A percentile compares a stretch with the other conserved stretches of the same genome.
phyloP scores from a whole-genome alignment of 352 stramenopile genomes.

The Aphanomyces stellatus region DNA sequence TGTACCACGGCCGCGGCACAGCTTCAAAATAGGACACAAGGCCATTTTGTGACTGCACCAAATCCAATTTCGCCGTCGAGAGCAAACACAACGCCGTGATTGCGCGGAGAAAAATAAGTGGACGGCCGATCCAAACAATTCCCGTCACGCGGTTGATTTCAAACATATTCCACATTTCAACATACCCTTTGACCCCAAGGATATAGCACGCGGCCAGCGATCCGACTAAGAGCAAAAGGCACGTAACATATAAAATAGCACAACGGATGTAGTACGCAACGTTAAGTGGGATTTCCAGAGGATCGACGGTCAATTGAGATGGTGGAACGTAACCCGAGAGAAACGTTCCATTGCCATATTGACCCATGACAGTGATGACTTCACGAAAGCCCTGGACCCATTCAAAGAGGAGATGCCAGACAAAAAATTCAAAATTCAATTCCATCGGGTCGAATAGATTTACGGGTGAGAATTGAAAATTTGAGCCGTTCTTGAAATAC shows the following conservation, averaged over 20 bases:
- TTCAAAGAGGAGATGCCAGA: neutral
- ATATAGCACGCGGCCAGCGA: neutral
- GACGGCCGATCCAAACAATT: constrained; percentile 11
- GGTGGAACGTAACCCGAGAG: neutral
- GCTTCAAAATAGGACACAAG: neutral
- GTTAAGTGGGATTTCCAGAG: neutral
- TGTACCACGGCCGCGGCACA: neutral
- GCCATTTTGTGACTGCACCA: neutral
- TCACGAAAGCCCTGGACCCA: constrained; percentile 7
- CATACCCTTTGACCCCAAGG: neutral
- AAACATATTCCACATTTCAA: constrained; percentile 8
- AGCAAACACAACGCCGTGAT: constrained; percentile 1
- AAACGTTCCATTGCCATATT: neutral
- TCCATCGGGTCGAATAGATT: too few species aligned
- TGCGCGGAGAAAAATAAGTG: neutral
- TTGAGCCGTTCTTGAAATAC: too few species aligned
- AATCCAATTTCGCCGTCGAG: neutral
- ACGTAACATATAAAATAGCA: neutral
- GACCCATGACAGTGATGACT: neutral
- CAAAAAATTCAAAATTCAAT: constrained; percentile 2
- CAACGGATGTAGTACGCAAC: neutral
- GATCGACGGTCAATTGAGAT: neutral
- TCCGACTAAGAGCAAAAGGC: neutral
- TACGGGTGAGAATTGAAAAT: too few species aligned
- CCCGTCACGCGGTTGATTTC: constrained; percentile 9